Conservation (phyloP, 2,329 filamentous ascomycete genomes). For the Alternaria sp. region DNA sequence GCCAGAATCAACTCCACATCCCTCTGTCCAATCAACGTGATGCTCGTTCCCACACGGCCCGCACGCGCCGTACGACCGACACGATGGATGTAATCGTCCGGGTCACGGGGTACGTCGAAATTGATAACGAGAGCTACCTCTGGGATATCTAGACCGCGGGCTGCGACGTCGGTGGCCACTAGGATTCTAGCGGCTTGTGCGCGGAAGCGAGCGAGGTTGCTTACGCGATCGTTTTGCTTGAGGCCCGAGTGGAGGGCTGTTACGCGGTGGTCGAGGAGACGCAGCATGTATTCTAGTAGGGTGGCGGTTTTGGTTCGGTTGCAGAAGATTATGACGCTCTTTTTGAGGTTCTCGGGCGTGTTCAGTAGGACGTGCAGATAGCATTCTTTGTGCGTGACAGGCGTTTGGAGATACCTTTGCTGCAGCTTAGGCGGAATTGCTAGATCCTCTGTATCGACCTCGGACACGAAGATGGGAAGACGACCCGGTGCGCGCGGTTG, state of each 20-base stretch:
- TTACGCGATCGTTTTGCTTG: slow-evolving; percentile 80
- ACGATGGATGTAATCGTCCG: slow-evolving; percentile 96
- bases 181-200: slow-evolving; percentile 87
- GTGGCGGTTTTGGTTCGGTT: slow-evolving; percentile 90
- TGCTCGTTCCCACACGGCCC: slow-evolving; percentile 78
- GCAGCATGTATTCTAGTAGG: slow-evolving; percentile 85
- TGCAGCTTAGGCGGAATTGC: slow-evolving; percentile 80
- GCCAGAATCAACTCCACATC: slow-evolving; percentile 90
- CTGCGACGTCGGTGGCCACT: slow-evolving; percentile 93
- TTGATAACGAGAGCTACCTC: slow-evolving; percentile 90
- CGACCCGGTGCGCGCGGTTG: slow-evolving; percentile 75
- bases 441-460: slow-evolving; percentile 75
- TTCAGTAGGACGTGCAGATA: slow-evolving; percentile 89
- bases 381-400: slow-evolving; percentile 91
- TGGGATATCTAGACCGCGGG: slow-evolving; percentile 92
- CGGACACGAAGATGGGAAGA: slow-evolving; percentile 84
- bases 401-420: slow-evolving; percentile 86
- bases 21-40: slow-evolving; percentile 90
- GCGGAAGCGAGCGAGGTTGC: slow-evolving; percentile 90
- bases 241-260: slow-evolving; percentile 90
- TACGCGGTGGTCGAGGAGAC: slow-evolving; percentile 84
- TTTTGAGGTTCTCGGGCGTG: slow-evolving; percentile 72
- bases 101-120: slow-evolving; percentile 94
- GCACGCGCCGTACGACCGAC: slow-evolving; percentile 95
- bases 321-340: slow-evolving; percentile 89